Conservation (phyloP, 176 grass and related monocot genomes). For the Triticum aestivum region IWGSC_CS_RefSeq_v2.1 NC_057796.1:380180985-380181484, state of each 20-base stretch:
- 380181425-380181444: background rate
- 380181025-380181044: too few relatives aligned
- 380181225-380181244: slow-evolving; percentile 38
- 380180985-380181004: too few relatives aligned
- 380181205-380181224: slow-evolving; percentile 31
- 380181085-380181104: background rate
- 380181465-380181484: too few relatives aligned
- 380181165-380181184: slow-evolving; percentile 28
- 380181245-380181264: slow-evolving; percentile 8
- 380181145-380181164: slow-evolving; percentile 24
- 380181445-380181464: too few relatives aligned
- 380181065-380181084: background rate
- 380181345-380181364: background rate
- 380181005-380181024: too few relatives aligned
- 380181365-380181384: background rate
- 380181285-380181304: background rate
- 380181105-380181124: slow-evolving; percentile 20
- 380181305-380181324: background rate
- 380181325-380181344: too few relatives aligned
- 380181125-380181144: slow-evolving; percentile 7
- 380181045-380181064: background rate
- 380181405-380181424: background rate
- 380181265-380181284: background rate
- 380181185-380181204: background rate
- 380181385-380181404: background rate